Percentiles rank a stretch among this genome's conserved stretches.
phyloP scores from a whole-genome alignment of 345 rosid species.

The Eucalyptus pauciflora region DNA sequence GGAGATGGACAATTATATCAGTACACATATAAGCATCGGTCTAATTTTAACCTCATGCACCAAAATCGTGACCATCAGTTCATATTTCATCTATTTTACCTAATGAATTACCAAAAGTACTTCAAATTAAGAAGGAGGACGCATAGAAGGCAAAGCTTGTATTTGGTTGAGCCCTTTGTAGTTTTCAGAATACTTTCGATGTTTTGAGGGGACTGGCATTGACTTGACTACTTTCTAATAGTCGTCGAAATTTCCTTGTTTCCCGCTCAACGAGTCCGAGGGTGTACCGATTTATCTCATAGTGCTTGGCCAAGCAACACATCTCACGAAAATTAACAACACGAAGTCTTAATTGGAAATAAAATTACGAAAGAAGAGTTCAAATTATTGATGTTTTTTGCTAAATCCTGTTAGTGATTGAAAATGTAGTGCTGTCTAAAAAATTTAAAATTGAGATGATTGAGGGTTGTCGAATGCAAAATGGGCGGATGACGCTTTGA shows the following conservation, averaged over 20 bases:
- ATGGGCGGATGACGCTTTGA: too few species aligned
- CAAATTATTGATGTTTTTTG: accelerated
- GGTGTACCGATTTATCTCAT: neutral
- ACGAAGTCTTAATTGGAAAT: neutral
- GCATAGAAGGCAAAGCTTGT: neutral
- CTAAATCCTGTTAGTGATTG: too few species aligned
- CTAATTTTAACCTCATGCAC: too few species aligned
- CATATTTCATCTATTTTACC: neutral
- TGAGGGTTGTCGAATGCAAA: too few species aligned
- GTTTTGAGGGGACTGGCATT: neutral
- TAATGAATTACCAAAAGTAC: too few species aligned
- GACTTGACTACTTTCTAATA: neutral
- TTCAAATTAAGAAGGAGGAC: too few species aligned
- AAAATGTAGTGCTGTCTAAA: too few species aligned
- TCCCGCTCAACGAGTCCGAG: accelerated
- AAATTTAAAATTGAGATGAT: too few species aligned
- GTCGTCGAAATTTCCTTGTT: accelerated
- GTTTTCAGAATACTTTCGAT: neutral
- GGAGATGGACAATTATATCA: too few species aligned
- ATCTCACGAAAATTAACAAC: neutral
- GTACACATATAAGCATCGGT: too few species aligned
- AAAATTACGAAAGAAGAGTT: too few species aligned
- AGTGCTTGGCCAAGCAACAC: neutral
- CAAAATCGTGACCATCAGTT: too few species aligned
- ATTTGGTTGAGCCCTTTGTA: neutral